A percentile compares a stretch with the other conserved stretches of the same genome.
These are phyloP conservation scores for Cytospora leucostoma DNA, from an alignment of 2,329 filamentous ascomycete genomes.

Conservation along the genomic window DNA sequence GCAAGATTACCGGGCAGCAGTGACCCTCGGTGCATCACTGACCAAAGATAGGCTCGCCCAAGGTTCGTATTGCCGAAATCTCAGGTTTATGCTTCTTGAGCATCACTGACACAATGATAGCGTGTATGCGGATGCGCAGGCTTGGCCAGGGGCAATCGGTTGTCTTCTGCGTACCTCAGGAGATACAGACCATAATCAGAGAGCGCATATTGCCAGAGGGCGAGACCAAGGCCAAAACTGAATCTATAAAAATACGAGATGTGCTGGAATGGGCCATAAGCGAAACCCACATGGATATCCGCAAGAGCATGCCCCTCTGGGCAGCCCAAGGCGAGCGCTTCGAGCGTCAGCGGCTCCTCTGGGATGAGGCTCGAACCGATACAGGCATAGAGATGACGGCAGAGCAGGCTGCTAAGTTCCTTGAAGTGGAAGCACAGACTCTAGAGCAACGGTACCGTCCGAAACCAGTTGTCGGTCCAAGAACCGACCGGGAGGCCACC, in stretches of 20 bases:
- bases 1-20: constrained; percentile 58
- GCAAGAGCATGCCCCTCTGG: constrained; percentile 59
- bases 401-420: constrained; percentile 44
- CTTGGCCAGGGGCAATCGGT: constrained; percentile 68
- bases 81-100: background rate
- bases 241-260: constrained; percentile 34
- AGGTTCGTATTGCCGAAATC: constrained; percentile 45
- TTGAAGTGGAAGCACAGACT: constrained; percentile 56
- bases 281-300: constrained; percentile 55
- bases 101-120: constrained; percentile 38
- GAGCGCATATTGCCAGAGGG: background rate
- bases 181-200: constrained; percentile 58
- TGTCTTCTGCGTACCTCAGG: constrained; percentile 58
- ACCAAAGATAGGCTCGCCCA: constrained; percentile 72
- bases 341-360: constrained; percentile 43
- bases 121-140: constrained; percentile 72
- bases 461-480: background rate
- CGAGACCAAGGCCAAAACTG: background rate
- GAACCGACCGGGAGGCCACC: background rate
- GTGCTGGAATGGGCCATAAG: constrained; percentile 61
- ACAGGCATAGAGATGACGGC: constrained; percentile 28
- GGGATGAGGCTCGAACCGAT: constrained; percentile 7
- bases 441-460: constrained; percentile 56
- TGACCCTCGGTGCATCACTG: constrained; percentile 65
- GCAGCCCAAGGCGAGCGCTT: constrained; percentile 58